Base-by-base conservation (phyloP, 2,329 filamentous ascomycete species). In the Arthrobotrys pseudoclavata region DNA sequence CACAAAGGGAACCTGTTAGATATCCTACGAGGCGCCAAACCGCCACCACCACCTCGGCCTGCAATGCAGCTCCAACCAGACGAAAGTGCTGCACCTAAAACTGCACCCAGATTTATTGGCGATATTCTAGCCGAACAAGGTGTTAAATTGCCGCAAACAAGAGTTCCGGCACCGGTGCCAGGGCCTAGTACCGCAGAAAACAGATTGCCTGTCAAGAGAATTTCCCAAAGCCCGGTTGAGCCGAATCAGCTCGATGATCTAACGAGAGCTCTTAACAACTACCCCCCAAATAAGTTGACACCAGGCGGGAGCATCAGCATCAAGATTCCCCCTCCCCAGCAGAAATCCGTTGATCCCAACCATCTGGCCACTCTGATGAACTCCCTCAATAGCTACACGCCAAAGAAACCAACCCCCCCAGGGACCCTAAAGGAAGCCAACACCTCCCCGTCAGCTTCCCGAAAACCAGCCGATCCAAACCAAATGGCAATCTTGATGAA, bases 1-100 rank as follows among this genome's bases (percentile, higher is more conserved):
- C 81, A 81, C 29, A 79, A 79, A 45, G 79, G 79, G 22, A 79
- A 79, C 37, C 42, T 81, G 4, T 37, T 81, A 26, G 81, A 80
- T 18, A 81, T 81, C 15, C 72, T 81, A 1, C 79, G 79, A 63
- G 80, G 81, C 1, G 74, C 79, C 37, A 79, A 64, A 20, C 79
- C 79, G 12, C 76, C 60, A 50, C 71, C 79, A 4, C 63, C 79
- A 13, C 66, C 77, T 29, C 62, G 69, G 37, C 68, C 79, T 13
- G 52, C 68, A 1, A 69, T 79, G 60, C 52, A 76, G 13, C 67
- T 80, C 13, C 71, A 79, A 13, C 37, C 70, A 42, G 69, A 67
- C 5, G 69, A 60, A 4, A 29, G 15, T n/a, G 10, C 67, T 50
- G 15, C 45, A 31, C 50, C 64, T 20, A 47, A 71, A 60, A 55